phyloP scores from a whole-genome alignment of 2,329 filamentous ascomycete species.

The Colletotrichum eremochloae region DNA sequence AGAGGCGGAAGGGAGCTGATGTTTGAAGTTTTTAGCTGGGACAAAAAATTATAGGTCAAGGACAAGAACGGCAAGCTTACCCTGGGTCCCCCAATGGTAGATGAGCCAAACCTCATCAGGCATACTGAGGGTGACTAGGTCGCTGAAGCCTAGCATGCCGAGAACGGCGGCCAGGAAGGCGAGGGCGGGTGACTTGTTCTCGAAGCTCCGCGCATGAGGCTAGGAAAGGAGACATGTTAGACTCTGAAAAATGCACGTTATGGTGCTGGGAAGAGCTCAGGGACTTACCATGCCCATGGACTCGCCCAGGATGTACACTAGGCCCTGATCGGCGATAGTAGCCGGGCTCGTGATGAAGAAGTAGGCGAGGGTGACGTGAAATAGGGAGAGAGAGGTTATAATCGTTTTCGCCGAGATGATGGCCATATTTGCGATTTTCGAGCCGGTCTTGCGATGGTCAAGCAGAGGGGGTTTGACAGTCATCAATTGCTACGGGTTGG shows the following conservation, averaged over 20 bases:
- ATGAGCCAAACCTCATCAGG: slow-evolving; percentile 75
- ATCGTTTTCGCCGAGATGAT: slow-evolving; percentile 85
- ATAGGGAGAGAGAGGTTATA: slow-evolving; percentile 84
- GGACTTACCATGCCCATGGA: slow-evolving; percentile 81
- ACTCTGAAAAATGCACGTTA: too few species aligned
- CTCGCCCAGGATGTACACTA: slow-evolving; percentile 86
- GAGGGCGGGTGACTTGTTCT: slow-evolving; percentile 76
- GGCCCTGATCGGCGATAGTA: slow-evolving; percentile 80
- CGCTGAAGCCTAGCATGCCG: slow-evolving; percentile 69
- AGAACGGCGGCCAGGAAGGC: slow-evolving; percentile 80
- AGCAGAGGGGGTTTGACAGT: not conserved
- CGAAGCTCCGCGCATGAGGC: slow-evolving; percentile 77
- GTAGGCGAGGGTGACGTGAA: slow-evolving; percentile 86
- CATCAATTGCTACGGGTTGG: not conserved
- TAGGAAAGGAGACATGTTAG: slow-evolving; percentile 48
- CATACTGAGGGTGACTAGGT: slow-evolving; percentile 75
- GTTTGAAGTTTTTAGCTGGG: slow-evolving; percentile 32
- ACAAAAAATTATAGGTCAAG: slow-evolving; percentile 43
- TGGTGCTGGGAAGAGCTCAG: not conserved
- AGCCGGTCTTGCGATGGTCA: not conserved
- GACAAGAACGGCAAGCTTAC: slow-evolving; percentile 63
- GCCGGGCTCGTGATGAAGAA: slow-evolving; percentile 84
- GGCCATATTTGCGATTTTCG: slow-evolving; percentile 70
- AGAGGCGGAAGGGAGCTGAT: slow-evolving; percentile 73
- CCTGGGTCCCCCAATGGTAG: slow-evolving; percentile 76